Evolutionary conservation across 1,284 basidiomycete genomes (phyloP).

Genomic region (Tilletiopsis washingtonensis): DNA sequence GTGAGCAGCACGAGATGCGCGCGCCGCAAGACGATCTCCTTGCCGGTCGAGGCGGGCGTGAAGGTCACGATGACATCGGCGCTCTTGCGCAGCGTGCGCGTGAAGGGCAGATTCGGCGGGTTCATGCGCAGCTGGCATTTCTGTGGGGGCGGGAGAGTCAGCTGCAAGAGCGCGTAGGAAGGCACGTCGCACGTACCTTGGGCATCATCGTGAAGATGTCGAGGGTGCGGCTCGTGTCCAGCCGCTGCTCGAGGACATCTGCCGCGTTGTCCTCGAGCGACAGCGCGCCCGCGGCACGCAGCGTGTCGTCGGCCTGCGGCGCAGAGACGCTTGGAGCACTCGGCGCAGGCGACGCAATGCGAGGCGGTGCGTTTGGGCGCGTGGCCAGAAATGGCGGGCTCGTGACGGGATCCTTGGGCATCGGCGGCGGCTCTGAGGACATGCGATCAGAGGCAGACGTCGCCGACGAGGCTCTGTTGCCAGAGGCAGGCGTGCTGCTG

Average conservation of each 20-base stretch:
- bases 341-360: neutral
- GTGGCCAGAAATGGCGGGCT: neutral
- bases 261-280: neutral
- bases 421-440: constrained; percentile 7
- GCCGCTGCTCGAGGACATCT: constrained; percentile 67
- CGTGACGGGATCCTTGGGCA: neutral
- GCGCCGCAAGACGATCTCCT: constrained; percentile 59
- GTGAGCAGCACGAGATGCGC: constrained; percentile 84
- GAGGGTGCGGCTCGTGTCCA: constrained; percentile 69
- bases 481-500: constrained; percentile 2
- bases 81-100: constrained; percentile 69
- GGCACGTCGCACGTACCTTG: constrained; percentile 56
- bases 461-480: constrained; percentile 25
- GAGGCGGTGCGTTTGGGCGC: too few species aligned
- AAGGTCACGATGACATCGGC: constrained; percentile 69
- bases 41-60: constrained; percentile 57
- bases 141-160: neutral
- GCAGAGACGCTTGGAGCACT: neutral
- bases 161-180: neutral
- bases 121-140: constrained; percentile 80
- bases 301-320: too few species aligned
- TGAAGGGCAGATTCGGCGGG: constrained; percentile 69
- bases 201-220: constrained; percentile 95
- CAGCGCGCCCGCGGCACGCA: too few species aligned
- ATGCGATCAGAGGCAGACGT: constrained; percentile 19